A percentile compares a stretch with the other conserved stretches of the same genome.
phyloP scores from a whole-genome alignment of 2,329 filamentous ascomycete species.

The Uncinocarpus reesii region DNA sequence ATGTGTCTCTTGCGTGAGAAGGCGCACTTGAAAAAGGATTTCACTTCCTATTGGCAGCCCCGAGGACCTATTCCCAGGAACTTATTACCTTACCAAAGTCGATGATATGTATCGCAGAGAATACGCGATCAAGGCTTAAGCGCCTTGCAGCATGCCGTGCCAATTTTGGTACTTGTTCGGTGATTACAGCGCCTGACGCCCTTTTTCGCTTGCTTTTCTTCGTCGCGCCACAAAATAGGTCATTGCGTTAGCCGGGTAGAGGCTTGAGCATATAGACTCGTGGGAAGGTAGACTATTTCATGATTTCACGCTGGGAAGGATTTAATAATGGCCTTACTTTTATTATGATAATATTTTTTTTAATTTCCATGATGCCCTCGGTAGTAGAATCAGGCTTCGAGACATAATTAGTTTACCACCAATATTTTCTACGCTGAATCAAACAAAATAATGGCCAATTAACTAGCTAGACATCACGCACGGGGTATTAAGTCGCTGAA shows the following conservation, averaged over 20 bases:
- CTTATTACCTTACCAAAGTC: constrained; percentile 70
- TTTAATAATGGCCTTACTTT: not conserved
- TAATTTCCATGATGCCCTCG: too few species aligned
- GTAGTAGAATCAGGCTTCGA: too few species aligned
- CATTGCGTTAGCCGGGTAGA: not conserved
- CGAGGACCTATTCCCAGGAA: constrained; percentile 55
- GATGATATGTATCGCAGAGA: constrained; percentile 79
- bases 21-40: constrained; percentile 73
- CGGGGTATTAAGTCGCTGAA: not conserved
- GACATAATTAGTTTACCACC: too few species aligned
- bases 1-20: constrained; percentile 74
- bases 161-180: not conserved
- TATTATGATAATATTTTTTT: constrained; percentile 8
- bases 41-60: constrained; percentile 55
- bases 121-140: constrained; percentile 57
- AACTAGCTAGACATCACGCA: too few species aligned
- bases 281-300: constrained; percentile 2
- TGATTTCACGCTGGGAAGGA: constrained; percentile 2
- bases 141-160: constrained; percentile 16
- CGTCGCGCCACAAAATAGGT: not conserved
- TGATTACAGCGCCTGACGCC: not conserved
- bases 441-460: too few species aligned
- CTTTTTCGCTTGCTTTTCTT: not conserved
- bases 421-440: too few species aligned
- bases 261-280: constrained; percentile 10